Evolutionary conservation across 768 basidiomycete genomes (phyloP).

Genomic region (Galerina sulciceps): DNA sequence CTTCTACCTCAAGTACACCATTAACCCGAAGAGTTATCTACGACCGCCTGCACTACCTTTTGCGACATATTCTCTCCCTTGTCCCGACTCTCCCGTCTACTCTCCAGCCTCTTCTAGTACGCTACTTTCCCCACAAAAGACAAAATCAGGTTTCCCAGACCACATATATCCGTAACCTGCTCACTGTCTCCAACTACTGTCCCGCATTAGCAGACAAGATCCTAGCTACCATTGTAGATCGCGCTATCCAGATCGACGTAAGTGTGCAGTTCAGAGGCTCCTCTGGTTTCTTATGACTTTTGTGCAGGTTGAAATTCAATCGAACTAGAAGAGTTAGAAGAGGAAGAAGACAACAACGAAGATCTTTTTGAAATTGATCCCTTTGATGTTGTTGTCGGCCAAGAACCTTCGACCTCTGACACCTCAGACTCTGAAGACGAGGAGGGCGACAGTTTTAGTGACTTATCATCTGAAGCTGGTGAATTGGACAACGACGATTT

Average conservation of each 20-base stretch:
- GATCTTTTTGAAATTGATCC: slow-evolving; percentile 80
- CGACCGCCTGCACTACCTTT: slow-evolving; percentile 82
- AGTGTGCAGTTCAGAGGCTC: slow-evolving; percentile 30
- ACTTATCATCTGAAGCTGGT: slow-evolving; percentile 75
- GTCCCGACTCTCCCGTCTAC: slow-evolving; percentile 92
- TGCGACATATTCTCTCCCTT: slow-evolving; percentile 85
- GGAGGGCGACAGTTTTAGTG: slow-evolving; percentile 63
- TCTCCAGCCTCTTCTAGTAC: slow-evolving; percentile 81
- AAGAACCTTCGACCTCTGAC: slow-evolving; percentile 51
- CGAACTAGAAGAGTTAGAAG: slow-evolving; percentile 91
- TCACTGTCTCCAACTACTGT: slow-evolving; percentile 85
- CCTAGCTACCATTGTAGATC: slow-evolving; percentile 85
- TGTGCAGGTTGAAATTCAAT: slow-evolving; percentile 92
- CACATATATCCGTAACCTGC: slow-evolving; percentile 89
- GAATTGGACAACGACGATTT: slow-evolving; percentile 42
- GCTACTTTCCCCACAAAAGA: slow-evolving; percentile 92
- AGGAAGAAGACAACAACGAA: slow-evolving; percentile 58
- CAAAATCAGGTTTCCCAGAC: slow-evolving; percentile 79
- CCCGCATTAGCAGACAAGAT: slow-evolving; percentile 86
- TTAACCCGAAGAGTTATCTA: slow-evolving; percentile 85
- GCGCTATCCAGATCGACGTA: slow-evolving; percentile 96
- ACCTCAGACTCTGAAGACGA: slow-evolving; percentile 56
- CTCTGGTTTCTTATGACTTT: neutral
- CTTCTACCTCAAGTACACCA: slow-evolving; percentile 69
- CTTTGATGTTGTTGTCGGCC: slow-evolving; percentile 83